These are phyloP conservation scores for Verbascum thapsus DNA, from an alignment of 257 asterid species.

Conservation along the genomic window DNA sequence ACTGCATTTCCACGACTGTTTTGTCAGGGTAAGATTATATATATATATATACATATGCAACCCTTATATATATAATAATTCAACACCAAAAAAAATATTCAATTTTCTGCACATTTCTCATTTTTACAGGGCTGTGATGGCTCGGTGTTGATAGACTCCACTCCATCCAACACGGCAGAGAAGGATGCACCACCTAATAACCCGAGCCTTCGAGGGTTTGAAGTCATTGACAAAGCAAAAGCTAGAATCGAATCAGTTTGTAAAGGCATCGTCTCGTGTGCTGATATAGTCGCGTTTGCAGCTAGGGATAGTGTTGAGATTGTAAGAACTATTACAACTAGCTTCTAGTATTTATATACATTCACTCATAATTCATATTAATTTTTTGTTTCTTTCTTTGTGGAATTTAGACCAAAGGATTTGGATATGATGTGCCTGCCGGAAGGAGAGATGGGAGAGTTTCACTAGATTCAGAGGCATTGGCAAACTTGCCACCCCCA, in stretches of 20 bases:
- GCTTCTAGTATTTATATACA: background rate
- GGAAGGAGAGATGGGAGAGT: slow-evolving; percentile 86
- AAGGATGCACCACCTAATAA: slow-evolving; percentile 73
- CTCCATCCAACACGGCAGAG: slow-evolving; percentile 60
- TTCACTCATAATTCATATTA: slow-evolving; percentile 28
- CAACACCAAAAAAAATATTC: background rate
- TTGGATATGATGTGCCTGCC: slow-evolving; percentile 59
- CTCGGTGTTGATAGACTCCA: slow-evolving; percentile 70
- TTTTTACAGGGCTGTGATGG: slow-evolving; percentile 80
- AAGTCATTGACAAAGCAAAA: slow-evolving; percentile 69
- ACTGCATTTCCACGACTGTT: slow-evolving; percentile 87
- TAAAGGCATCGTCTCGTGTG: slow-evolving; percentile 65
- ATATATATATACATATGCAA: background rate
- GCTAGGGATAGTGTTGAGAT: slow-evolving; percentile 79
- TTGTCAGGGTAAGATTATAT: slow-evolving; percentile 59
- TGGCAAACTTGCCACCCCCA: slow-evolving; percentile 64
- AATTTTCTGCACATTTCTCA: too few species aligned
- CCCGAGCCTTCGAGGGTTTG: slow-evolving; percentile 75
- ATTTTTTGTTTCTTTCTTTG: too few species aligned
- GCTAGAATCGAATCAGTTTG: slow-evolving; percentile 56
- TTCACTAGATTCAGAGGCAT: slow-evolving; percentile 51
- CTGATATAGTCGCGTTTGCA: slow-evolving; percentile 81
- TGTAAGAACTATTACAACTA: slow-evolving; percentile 33
- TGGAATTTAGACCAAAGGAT: slow-evolving; percentile 55
- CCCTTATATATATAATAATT: background rate